Base-by-base conservation (phyloP, 1,284 basidiomycete genomes). In the Cutaneotrichosporon daszewskae region DNA sequence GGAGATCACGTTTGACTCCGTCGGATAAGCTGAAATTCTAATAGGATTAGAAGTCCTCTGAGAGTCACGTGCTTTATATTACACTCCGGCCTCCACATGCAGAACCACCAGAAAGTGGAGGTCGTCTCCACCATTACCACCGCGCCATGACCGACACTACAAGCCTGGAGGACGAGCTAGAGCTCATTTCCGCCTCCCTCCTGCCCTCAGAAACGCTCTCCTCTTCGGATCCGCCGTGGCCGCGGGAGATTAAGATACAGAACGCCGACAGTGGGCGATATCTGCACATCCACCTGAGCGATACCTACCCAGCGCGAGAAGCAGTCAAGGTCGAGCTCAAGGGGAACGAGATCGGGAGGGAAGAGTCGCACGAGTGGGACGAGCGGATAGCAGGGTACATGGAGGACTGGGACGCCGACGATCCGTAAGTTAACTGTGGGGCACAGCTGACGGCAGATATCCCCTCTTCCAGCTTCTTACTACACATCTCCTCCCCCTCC, bases 381-480 rank as follows among this genome's bases (percentile, higher is more conserved):
- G 59, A 55, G 3, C 81, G 78, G 79, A 74, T 76, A 32, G 41
- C 55, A 2, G 55, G 51, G 9, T 47, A 76, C 29, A 64, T 82
- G 25, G 59, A 62, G 7, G 71, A 71, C 18, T 54, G 76, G 46
- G 52, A 66, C 4, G 74, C 76, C 32, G 61, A 77, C 2, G 63
- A 64, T 14, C 75, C 75, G 52, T 76, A 71, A 49, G 79, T 78
- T 74, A 74, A 53, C 69, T 76, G 74, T 28, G 34, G 23, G 37
- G 40, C 18, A 19, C n/a, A 17, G 32, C 23, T 40, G 33, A 36
- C 25, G 5, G 2, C 43, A 85, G 83, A 49, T 83, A 77, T 58
- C 79, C 79, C 0, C 60, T 79, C 3, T 84, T 78, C 58, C 75
- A 82, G 54, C 60, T 83, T 19, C 51, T 84, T 6, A 78, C 77